Base-by-base conservation (phyloP, 306 rosid species). In the Acmispon strigosus region DNA sequence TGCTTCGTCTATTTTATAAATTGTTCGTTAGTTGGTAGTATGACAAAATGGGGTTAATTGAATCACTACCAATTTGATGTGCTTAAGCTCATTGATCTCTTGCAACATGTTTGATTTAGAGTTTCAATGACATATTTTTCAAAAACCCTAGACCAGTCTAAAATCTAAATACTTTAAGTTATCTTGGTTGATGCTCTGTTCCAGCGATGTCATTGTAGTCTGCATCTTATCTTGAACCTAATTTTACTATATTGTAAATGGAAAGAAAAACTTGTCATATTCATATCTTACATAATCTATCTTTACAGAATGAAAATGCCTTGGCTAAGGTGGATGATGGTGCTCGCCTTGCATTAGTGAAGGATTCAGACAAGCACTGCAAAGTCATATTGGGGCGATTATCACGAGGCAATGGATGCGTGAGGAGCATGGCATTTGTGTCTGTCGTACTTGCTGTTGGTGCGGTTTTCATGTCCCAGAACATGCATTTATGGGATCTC, bases 301-400 rank as follows among this genome's bases (percentile, higher is more conserved):
- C 22, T 42, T 58, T 68, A 7, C 50, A 84, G 87, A 84, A 84
- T 73, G 84, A 63, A 1, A 77, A 69, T 57, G 83, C 64, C 14
- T 73, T 76, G 69, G 69, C 59, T 10, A 52, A 77, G 49, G 78
- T 14, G 36, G 82, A 73, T 6, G 79, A 79, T 8, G 61, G 69
- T 19, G 34, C 73, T 14, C 36, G n/a, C 53, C 58, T 56, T 50
- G 75, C 72, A 56, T 64, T 54, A 58, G 42, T 84, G 64, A 80
- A 69, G 79, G 82, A 80, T 12, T 84, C 87, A 14, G 70, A 80
- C 82, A 74, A 80, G 65, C 55, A 69, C 57, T 84, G 82, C 78
- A 80, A 77, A 72, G 48, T 47, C 19, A 63, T 80, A 22, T 63
- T 76, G 51, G 56, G 76, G 44, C 81, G 47, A 63, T 44, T 69